These are phyloP conservation scores for Mycena pura DNA, from an alignment of 768 basidiomycete species.

Conservation along the genomic window DNA sequence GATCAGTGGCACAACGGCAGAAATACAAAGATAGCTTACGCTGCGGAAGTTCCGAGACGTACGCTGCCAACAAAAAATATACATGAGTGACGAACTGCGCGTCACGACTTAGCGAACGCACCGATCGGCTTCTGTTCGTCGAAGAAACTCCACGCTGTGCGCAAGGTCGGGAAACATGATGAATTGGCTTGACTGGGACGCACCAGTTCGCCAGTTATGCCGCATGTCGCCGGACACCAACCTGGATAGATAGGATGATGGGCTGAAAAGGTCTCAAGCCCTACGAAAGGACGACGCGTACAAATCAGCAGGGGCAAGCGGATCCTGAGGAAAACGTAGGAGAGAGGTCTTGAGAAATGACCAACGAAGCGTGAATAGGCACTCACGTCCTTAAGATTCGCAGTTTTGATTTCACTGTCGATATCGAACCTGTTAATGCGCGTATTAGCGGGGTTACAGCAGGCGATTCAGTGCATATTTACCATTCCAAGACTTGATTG, in stretches of 20 bases:
- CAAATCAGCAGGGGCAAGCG: slow-evolving; percentile 51
- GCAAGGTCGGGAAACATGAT: not conserved
- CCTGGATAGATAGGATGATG: slow-evolving; percentile 29
- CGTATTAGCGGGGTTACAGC: not conserved
- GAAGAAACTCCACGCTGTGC: slow-evolving; percentile 55
- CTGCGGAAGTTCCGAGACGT: slow-evolving; percentile 48
- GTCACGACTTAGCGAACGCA: slow-evolving; percentile 24
- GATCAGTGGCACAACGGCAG: not conserved
- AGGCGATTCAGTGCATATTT: not conserved
- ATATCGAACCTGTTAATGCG: slow-evolving; percentile 45
- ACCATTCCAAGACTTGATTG: slow-evolving; percentile 69
- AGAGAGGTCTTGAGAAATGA: too few species aligned
- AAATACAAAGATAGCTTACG: slow-evolving; percentile 29
- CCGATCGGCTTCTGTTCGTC: slow-evolving; percentile 50
- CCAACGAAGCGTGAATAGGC: too few species aligned
- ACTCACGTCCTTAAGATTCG: slow-evolving; percentile 54
- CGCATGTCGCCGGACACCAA: slow-evolving; percentile 53
- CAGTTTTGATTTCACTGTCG: slow-evolving; percentile 67
- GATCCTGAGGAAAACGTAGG: too few species aligned
- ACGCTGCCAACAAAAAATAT: slow-evolving; percentile 45
- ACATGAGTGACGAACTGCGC: not conserved
- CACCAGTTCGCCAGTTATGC: slow-evolving; percentile 58
- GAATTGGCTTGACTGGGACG: not conserved
- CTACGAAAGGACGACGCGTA: slow-evolving; percentile 36
- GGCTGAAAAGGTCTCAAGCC: not conserved